Base-by-base conservation (phyloP, 768 basidiomycete genomes). In the Mycena indigotica region DNA sequence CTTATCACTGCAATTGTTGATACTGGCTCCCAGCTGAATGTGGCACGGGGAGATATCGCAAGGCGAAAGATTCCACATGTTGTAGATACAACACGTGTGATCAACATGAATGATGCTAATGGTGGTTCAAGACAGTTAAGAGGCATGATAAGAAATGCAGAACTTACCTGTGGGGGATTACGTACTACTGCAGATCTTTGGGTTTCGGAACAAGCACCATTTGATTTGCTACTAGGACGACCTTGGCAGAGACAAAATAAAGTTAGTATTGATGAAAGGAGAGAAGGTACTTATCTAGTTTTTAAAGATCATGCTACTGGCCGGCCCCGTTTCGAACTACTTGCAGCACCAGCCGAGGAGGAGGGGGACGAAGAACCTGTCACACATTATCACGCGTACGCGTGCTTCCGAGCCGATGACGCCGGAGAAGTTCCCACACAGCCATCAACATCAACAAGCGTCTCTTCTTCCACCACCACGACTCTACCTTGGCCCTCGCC, bases 81-180 rank as follows among this genome's bases (percentile, higher is more conserved):
- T 0, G 56, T 71, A 2, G 66, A 69, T 10, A 52, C 61, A 4
- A 28, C 19, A 1, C 16, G 52, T 3, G 16, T 30, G 0, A 64
- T 56, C 2, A 48, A 24, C 4, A 67, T 72, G 65, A 56, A 53
- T 32, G 71, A 74, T 48, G 70, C 69, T 2, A 74, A 71, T 56
- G 70, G 71, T 2, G 67, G 66, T 4, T 50, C 59, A 30, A 63
- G 65, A 0, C 38, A 56, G 2, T 51, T 69, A 10, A 44, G 51
- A 41, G 71, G 71, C 15, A 51, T 65, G 28, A 59, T 67, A 5
- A 6, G 51, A 5, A 49, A 58, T n/a, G 67, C 69, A 3, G 60
- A 61, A 3, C 40, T 74, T 1, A 49, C 30, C 5, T 66, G 66
- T 38, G 69, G 72, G 50, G 52, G 30, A 5, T 53, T 70, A 0